A percentile compares a stretch with the other conserved stretches of the same genome.
Conservation (phyloP, 1,139 yeast genomes). For the Scheffersomyces stambukii region DNA sequence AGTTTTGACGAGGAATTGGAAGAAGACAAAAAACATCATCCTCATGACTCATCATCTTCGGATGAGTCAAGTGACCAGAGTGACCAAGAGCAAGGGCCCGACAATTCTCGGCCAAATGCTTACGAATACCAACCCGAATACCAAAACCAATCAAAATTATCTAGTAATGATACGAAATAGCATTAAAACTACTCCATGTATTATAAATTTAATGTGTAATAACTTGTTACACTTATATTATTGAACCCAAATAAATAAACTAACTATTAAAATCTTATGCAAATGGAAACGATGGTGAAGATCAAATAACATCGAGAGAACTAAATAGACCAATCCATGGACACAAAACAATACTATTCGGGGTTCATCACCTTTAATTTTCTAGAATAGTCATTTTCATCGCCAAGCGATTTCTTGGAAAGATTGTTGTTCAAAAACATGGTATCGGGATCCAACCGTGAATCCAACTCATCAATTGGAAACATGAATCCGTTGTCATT, state of each 20-base stretch:
- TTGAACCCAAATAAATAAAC: not conserved
- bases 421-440: slow-evolving; percentile 56
- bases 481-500: slow-evolving; percentile 18
- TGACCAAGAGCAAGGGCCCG: slow-evolving; percentile 4
- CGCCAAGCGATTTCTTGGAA: slow-evolving; percentile 63
- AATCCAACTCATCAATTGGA: slow-evolving; percentile 58
- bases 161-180: not conserved
- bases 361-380: slow-evolving; percentile 71
- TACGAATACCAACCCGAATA: slow-evolving; percentile 73
- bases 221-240: too few relatives aligned
- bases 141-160: slow-evolving; percentile 22
- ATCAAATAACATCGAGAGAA: not conserved
- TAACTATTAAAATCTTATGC: too few relatives aligned
- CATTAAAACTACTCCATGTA: slow-evolving; percentile 1
- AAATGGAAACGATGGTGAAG: not conserved
- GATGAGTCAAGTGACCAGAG: slow-evolving; percentile 30
- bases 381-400: slow-evolving; percentile 70
- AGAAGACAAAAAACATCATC: slow-evolving; percentile 6
- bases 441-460: slow-evolving; percentile 63
- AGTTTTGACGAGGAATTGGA: slow-evolving; percentile 54
- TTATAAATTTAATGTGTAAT: too few relatives aligned
- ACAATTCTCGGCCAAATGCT: slow-evolving; percentile 50
- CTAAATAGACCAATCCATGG: not conserved
- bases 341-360: slow-evolving; percentile 12
- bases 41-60: slow-evolving; percentile 29